phyloP scores from a whole-genome alignment of 148 eudicot genomes.

The Persicaria tinctoria region DNA sequence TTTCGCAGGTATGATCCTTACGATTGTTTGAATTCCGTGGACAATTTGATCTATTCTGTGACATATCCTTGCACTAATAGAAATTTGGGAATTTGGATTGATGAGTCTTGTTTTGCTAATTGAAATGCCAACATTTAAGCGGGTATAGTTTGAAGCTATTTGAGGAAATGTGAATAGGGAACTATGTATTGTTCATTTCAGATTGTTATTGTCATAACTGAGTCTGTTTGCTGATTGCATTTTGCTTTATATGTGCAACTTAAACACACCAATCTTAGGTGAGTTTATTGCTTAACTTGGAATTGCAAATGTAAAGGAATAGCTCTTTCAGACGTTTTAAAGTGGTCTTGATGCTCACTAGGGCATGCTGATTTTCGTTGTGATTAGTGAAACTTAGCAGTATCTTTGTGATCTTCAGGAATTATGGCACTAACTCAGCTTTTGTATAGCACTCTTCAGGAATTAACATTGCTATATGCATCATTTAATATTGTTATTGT shows the following conservation, averaged over 20 bases:
- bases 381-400: background rate
- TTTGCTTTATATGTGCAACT: background rate
- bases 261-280: background rate
- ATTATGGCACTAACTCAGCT: background rate
- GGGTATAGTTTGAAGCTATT: background rate
- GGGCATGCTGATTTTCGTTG: background rate
- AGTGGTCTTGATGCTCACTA: background rate
- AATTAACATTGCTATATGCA: background rate
- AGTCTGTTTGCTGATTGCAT: background rate
- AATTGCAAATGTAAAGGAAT: background rate
- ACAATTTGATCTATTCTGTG: background rate
- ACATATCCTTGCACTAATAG: background rate
- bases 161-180: too few relatives aligned
- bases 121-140: background rate
- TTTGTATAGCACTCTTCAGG: background rate
- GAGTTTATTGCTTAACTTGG: background rate
- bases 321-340: background rate
- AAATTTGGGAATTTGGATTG: background rate
- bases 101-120: background rate
- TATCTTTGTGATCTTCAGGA: background rate
- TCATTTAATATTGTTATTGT: background rate
- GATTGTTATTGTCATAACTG: too few relatives aligned
- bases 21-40: background rate
- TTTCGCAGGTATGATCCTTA: background rate
- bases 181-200: too few relatives aligned